Conservation (phyloP, 1,284 basidiomycete genomes). For the Fistulina hepatica region DNA sequence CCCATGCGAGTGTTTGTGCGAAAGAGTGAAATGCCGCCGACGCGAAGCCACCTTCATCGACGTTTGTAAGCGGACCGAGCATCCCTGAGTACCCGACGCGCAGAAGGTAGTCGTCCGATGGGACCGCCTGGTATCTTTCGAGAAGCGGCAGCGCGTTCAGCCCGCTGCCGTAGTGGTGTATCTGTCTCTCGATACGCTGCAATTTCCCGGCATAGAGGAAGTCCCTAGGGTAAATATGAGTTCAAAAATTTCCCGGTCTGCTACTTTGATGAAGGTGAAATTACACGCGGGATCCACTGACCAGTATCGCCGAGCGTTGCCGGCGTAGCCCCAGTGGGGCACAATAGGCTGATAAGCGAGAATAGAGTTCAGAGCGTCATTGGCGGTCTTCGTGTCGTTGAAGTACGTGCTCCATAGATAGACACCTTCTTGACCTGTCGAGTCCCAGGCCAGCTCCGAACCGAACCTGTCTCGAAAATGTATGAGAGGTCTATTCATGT, state of each 20-base stretch:
- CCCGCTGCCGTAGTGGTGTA: conserved; percentile 51
- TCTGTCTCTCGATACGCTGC: conserved; percentile 44
- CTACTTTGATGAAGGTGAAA: neutral
- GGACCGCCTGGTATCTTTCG: conserved; percentile 35
- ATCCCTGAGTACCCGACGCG: conserved; percentile 43
- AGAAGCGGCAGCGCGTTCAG: conserved; percentile 46
- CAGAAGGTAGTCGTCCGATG: conserved; percentile 41
- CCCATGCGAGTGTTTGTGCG: conserved; percentile 46
- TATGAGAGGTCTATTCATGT: conserved; percentile 31
- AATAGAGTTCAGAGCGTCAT: conserved; percentile 45
- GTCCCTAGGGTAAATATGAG: conserved; percentile 28
- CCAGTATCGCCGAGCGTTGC: conserved; percentile 49
- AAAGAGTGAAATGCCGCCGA: conserved; percentile 51
- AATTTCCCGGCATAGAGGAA: conserved; percentile 48
- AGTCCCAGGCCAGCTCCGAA: conserved; percentile 55
- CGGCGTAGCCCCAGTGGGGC: conserved; percentile 53
- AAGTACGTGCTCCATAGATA: conserved; percentile 47
- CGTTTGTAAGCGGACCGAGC: conserved; percentile 42
- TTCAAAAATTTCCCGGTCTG: conserved; percentile 13
- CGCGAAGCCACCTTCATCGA: conserved; percentile 46
- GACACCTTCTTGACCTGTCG: conserved; percentile 48
- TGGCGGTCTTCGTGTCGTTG: conserved; percentile 39
- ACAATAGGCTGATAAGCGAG: conserved; percentile 47
- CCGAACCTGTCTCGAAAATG: conserved; percentile 31
- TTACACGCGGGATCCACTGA: conserved; percentile 21